A percentile compares a stretch with the other conserved stretches of the same genome.
These are phyloP conservation scores for Elymus sibiricus DNA, from an alignment of 176 grass and related monocot species.

Conservation along the genomic window DNA sequence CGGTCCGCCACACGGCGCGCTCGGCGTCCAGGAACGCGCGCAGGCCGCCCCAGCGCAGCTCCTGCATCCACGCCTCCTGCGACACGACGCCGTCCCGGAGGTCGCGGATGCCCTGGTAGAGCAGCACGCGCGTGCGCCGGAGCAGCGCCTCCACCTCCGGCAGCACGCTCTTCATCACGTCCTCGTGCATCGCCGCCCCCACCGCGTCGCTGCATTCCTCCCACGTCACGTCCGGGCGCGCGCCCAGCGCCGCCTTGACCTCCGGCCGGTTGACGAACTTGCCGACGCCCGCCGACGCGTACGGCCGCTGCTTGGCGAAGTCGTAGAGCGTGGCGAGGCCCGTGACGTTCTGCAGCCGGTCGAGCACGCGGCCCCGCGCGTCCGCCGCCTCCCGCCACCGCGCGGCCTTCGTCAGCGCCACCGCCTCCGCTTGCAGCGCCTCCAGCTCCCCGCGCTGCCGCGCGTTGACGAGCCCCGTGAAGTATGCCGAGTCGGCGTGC, in stretches of 20 bases:
- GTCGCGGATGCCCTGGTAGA: slow-evolving; percentile 49
- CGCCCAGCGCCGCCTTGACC: slow-evolving; percentile 45
- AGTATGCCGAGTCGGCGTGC: slow-evolving; percentile 47
- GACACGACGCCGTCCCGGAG: slow-evolving; percentile 37
- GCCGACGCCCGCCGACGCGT: not conserved
- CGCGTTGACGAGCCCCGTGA: slow-evolving; percentile 46
- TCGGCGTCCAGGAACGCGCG: slow-evolving; percentile 23
- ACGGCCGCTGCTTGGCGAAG: slow-evolving; percentile 24
- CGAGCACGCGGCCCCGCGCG: slow-evolving; percentile 5
- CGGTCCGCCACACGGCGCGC: slow-evolving; percentile 33
- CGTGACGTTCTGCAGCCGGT: slow-evolving; percentile 37
- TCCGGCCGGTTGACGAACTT: slow-evolving; percentile 31
- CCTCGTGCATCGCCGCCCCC: slow-evolving; percentile 31
- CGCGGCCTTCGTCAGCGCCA: slow-evolving; percentile 5
- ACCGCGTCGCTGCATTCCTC: slow-evolving; percentile 37
- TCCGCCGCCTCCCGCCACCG: slow-evolving; percentile 45
- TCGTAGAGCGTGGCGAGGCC: slow-evolving; percentile 49
- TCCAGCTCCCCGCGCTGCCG: slow-evolving; percentile 23
- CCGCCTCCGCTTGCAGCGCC: slow-evolving; percentile 30
- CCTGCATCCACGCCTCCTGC: slow-evolving; percentile 38
- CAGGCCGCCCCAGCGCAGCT: slow-evolving; percentile 32
- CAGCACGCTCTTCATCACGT: slow-evolving; percentile 66
- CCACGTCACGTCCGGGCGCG: slow-evolving; percentile 4
- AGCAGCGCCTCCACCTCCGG: slow-evolving; percentile 49
- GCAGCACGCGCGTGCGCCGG: slow-evolving; percentile 30